Conservation (phyloP, 2,329 filamentous ascomycete genomes). For the Talaromyces rugulosus region DNA sequence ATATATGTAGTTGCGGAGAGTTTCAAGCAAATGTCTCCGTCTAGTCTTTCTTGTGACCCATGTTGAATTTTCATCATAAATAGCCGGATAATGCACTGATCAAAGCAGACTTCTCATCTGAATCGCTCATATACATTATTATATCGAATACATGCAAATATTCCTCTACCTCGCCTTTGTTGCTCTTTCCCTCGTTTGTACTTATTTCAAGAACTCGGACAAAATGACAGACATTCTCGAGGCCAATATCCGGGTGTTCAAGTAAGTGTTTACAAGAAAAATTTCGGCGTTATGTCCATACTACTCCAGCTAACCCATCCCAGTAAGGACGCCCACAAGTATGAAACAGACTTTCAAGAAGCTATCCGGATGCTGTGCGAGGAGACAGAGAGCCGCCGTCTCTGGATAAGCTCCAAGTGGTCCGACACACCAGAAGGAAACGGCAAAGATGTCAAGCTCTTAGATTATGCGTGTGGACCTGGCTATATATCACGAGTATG, state of each 20-base stretch:
- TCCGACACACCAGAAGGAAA: slow-evolving; percentile 26
- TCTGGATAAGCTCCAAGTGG: slow-evolving; percentile 62
- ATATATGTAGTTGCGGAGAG: neutral
- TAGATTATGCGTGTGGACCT: slow-evolving; percentile 76
- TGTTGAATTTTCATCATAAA: neutral
- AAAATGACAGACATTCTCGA: slow-evolving; percentile 34
- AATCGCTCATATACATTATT: neutral
- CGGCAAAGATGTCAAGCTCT: slow-evolving; percentile 44
- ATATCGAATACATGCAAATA: neutral
- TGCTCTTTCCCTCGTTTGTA: neutral
- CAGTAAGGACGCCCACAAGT: slow-evolving; percentile 52
- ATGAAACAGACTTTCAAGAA: slow-evolving; percentile 56
- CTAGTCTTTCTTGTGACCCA: neutral
- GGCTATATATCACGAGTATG: slow-evolving; percentile 61
- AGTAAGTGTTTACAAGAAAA: slow-evolving; percentile 27
- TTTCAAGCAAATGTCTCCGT: neutral
- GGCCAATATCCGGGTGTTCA: slow-evolving; percentile 36
- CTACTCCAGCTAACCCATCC: neutral
- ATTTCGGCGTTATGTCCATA: slow-evolving; percentile 11
- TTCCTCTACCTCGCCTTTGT: neutral
- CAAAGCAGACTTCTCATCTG: neutral
- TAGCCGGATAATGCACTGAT: neutral
- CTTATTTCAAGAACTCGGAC: neutral
- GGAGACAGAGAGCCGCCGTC: slow-evolving; percentile 50
- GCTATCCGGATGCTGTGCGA: slow-evolving; percentile 52